Base-by-base conservation (phyloP, 495 filamentous ascomycete genomes). In the Xylaria longipes region DNA sequence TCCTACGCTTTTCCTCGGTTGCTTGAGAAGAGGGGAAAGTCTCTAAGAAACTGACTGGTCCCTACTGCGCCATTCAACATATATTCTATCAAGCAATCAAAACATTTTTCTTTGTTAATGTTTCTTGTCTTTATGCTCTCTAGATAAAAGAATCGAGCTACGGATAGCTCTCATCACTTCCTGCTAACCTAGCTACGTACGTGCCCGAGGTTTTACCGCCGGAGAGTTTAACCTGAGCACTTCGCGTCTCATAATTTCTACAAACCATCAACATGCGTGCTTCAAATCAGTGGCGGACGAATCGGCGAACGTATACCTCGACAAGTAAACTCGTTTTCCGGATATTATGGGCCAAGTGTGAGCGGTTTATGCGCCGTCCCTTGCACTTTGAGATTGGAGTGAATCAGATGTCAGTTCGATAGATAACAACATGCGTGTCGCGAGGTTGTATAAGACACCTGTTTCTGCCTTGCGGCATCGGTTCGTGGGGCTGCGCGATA, bases 151-250 rank as follows among this genome's bases (percentile, higher is more conserved):
- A 2, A 33, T 12, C 1, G 9, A 52, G 46, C 8, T 22, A 54
- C 15, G 50, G 12, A 5, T 56, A 17, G 52, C 52, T 31, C 9
- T 0, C 12, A 31, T 12, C 9, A 41, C 39, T 6, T 41, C 5
- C 25, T 56, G 4, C 12, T 2, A 56, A 25, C 11, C 12, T 2
- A 56, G 50, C 11, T 14, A 54, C 11, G n/a, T 35, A 39, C 35
- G 8, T 15, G 27, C 25, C 69, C 69, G 69, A 71, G 48, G 46
- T 65, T 71, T 71, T 71, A 17, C 69, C 69, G 69, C 37, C 22
- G 31, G 31, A 43, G 25, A 50, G 27, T 46, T 27, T 20, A 37
- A 29, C 5, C 37, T 3, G 17, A 1, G 37, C 39, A 63, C 17
- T 52, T 15, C 20, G n/a, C 45, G 31, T 8, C 25, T 43, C 25